These are phyloP conservation scores for Lachnellula occidentalis DNA, from an alignment of 2,329 filamentous ascomycete genomes.

Conservation along the genomic window DNA sequence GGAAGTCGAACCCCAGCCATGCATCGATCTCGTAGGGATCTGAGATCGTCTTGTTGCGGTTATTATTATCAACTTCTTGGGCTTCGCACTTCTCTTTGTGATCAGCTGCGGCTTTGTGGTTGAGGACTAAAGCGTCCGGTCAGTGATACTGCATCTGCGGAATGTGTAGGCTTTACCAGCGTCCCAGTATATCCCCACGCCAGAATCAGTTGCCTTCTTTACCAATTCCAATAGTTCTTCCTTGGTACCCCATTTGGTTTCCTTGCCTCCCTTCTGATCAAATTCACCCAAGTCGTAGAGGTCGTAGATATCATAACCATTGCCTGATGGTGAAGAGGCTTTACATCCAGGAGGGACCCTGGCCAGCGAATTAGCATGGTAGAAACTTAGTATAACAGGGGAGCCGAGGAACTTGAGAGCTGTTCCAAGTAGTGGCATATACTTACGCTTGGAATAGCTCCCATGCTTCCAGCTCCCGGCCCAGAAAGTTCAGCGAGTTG, in stretches of 20 bases:
- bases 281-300: constrained; percentile 68
- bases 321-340: constrained; percentile 53
- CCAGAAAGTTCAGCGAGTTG: too few relatives aligned
- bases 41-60: constrained; percentile 50
- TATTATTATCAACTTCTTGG: constrained; percentile 57
- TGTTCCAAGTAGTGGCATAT: too few relatives aligned
- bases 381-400: too few relatives aligned
- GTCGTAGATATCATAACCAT: constrained; percentile 67
- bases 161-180: constrained; percentile 34
- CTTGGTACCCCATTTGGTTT: constrained; percentile 65
- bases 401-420: too few relatives aligned
- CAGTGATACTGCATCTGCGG: not conserved
- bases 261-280: constrained; percentile 57
- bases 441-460: too few relatives aligned
- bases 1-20: constrained; percentile 64
- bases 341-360: constrained; percentile 67
- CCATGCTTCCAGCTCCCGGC: too few relatives aligned
- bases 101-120: constrained; percentile 67
- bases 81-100: constrained; percentile 56
- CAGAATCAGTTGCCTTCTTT: constrained; percentile 44
- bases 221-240: constrained; percentile 52
- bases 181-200: constrained; percentile 60
- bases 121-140: constrained; percentile 46
- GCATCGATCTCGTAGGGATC: constrained; percentile 58
- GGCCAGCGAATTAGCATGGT: too few relatives aligned